These are phyloP conservation scores for Clitopilus passeckerianus DNA, from an alignment of 768 basidiomycete species.

Conservation along the genomic window DNA sequence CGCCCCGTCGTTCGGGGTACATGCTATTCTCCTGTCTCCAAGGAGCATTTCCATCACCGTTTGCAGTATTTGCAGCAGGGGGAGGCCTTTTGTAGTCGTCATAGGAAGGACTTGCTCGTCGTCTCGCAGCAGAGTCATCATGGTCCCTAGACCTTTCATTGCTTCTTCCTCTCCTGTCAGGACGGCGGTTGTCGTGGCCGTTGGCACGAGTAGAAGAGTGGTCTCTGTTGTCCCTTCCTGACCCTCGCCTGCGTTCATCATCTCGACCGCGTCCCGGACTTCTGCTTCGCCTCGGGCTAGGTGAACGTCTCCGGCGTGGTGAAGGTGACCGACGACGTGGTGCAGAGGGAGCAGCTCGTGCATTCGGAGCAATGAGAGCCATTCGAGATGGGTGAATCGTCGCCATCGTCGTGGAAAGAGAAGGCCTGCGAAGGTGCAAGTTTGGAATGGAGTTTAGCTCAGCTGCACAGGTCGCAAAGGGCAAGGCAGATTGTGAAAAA, in stretches of 20 bases:
- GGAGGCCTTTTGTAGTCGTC: constrained; percentile 47
- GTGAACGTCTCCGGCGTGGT: constrained; percentile 28
- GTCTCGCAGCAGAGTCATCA: constrained; percentile 7
- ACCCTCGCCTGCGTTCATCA: constrained; percentile 11
- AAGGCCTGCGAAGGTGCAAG: not conserved
- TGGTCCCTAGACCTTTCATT: constrained; percentile 9
- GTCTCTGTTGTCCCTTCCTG: constrained; percentile 15
- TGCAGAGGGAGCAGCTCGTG: not conserved
- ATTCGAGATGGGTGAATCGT: constrained; percentile 72
- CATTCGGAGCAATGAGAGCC: constrained; percentile 53
- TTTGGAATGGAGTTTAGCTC: not conserved
- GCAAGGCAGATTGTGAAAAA: not conserved
- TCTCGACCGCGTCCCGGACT: constrained; percentile 24
- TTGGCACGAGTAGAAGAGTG: constrained; percentile 11
- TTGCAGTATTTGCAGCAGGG: constrained; percentile 26
- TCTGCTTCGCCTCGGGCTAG: constrained; percentile 24
- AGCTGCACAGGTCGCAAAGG: not conserved
- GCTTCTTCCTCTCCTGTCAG: constrained; percentile 13
- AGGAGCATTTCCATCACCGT: constrained; percentile 27
- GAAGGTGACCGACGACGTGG: constrained; percentile 42
- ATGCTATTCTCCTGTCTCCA: constrained; percentile 50
- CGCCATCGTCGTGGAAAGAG: constrained; percentile 42
- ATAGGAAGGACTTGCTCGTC: constrained; percentile 55
- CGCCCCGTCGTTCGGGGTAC: constrained; percentile 41
- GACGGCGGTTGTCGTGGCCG: constrained; percentile 11